Conservation (phyloP, 176 grass and related monocot genomes). For the Poa pratensis region DNA sequence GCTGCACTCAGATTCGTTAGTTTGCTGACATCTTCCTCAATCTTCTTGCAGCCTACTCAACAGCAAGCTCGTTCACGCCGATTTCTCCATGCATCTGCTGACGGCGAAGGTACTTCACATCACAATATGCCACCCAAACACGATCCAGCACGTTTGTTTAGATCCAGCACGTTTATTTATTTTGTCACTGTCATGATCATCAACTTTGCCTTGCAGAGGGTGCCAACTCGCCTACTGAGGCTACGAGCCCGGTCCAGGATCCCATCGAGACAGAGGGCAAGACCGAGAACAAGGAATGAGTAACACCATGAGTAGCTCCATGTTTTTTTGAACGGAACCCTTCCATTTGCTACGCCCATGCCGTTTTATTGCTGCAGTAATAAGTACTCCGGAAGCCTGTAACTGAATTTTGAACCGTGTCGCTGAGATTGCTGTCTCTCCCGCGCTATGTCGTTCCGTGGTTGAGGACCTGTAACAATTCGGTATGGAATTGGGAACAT, state of each 20-base stretch:
- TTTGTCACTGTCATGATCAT: too few relatives aligned
- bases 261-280: constrained; percentile 29
- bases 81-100: constrained; percentile 56
- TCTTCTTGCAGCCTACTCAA: constrained; percentile 60
- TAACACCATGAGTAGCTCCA: not conserved
- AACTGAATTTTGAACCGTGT: constrained; percentile 29
- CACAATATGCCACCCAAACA: too few relatives aligned
- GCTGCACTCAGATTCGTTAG: not conserved
- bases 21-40: constrained; percentile 19
- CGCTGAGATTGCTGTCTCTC: not conserved
- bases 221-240: constrained; percentile 48
- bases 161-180: not conserved
- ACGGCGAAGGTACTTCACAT: constrained; percentile 61
- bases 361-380: constrained; percentile 12
- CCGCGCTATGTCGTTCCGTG: not conserved
- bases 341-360: constrained; percentile 1
- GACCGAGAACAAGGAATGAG: constrained; percentile 39
- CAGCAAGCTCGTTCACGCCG: constrained; percentile 69
- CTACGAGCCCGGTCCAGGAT: constrained; percentile 39
- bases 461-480: constrained; percentile 8
- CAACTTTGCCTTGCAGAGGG: not conserved
- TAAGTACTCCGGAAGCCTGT: constrained; percentile 6
- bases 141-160: not conserved
- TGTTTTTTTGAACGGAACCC: not conserved
- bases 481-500: not conserved